Base-by-base conservation (phyloP, 176 grass and related monocot genomes). In the Olyra latifolia region DNA sequence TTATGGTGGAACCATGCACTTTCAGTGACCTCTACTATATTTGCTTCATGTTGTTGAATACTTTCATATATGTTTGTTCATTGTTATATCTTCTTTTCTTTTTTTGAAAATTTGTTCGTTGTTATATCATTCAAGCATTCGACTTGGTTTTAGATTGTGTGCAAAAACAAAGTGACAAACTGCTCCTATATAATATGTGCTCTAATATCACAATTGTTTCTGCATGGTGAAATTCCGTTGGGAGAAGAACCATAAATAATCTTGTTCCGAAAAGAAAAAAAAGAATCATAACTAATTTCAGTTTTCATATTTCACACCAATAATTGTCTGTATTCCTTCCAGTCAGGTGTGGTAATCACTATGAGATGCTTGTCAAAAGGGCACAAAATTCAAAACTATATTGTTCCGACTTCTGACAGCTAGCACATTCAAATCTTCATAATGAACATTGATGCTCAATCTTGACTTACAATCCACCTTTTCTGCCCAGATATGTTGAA, bases 401-500 rank as follows among this genome's bases (percentile, higher is more conserved):
- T 65, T 55, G 8, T 57, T 74, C 13, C 66, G 53, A 35, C 13
- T 50, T 75, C 22, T 81, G 32, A 41, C 54, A 44, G 27, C 8
- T 55, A 38, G 9, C 15, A 55, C 0, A 11, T 38, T 24, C 4
- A 25, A 45, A 0, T 75, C 28, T 71, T 64, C 53, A 78, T 78
- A 71, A 46, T 2, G 5, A 55, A 62, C 14, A 50, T 7, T 29
- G 41, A 65, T 60, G 1, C 15, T 56, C 61, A 74, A 44, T 70
- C 20, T 52, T 80, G 46, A 56, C 35, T 75, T 60, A 40, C 6
- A 19, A 24, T 35, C 71, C 71, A 3, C 32, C 12, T 69, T 84
- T 72, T 83, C 16, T 85, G 22, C 80, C 77, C 89, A 98, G 95
- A 98, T 89, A 98, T 98, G 95, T 82, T 98, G 83, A 98, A 94